Conservation (phyloP, 495 filamentous ascomycete genomes). For the Astrothelium macrocarpum region DNA sequence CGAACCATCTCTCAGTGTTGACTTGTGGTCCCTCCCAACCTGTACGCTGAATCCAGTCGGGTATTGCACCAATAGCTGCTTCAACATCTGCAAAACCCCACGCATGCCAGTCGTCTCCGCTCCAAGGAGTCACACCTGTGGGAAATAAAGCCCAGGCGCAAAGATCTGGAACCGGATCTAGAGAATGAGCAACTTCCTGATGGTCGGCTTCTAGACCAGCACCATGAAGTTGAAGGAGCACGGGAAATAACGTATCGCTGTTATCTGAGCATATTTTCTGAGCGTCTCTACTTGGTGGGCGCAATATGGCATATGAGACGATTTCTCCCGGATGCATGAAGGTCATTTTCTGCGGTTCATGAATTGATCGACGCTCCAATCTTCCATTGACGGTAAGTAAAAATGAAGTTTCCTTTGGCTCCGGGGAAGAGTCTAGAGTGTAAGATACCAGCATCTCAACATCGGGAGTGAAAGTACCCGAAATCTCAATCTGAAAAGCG, state of each 20-base stretch:
- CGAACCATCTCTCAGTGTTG: slow-evolving; percentile 42
- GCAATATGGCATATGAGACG: slow-evolving; percentile 53
- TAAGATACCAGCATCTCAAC: not conserved
- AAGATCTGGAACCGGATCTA: slow-evolving; percentile 43
- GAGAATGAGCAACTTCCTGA: slow-evolving; percentile 35
- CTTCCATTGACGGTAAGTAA: not conserved
- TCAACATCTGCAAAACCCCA: slow-evolving; percentile 52
- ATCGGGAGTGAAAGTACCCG: not conserved
- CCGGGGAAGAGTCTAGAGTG: not conserved
- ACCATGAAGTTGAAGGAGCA: slow-evolving; percentile 45
- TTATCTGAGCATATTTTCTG: slow-evolving; percentile 13
- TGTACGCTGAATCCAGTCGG: slow-evolving; percentile 40
- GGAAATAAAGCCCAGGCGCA: slow-evolving; percentile 51
- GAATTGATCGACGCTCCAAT: slow-evolving; percentile 22
- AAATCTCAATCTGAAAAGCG: slow-evolving; percentile 19
- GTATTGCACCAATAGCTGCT: slow-evolving; percentile 42
- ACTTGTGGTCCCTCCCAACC: slow-evolving; percentile 41
- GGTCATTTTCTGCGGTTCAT: slow-evolving; percentile 46
- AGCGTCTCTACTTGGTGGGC: slow-evolving; percentile 43
- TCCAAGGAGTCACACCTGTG: slow-evolving; percentile 51
- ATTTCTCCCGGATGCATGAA: slow-evolving; percentile 46
- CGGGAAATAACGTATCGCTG: slow-evolving; percentile 25
- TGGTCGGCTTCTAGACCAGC: slow-evolving; percentile 49
- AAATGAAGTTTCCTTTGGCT: slow-evolving; percentile 10
- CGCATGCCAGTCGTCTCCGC: slow-evolving; percentile 54